These are phyloP conservation scores for Pulveroboletus ravenelii DNA, from an alignment of 768 basidiomycete species.

Conservation along the genomic window DNA sequence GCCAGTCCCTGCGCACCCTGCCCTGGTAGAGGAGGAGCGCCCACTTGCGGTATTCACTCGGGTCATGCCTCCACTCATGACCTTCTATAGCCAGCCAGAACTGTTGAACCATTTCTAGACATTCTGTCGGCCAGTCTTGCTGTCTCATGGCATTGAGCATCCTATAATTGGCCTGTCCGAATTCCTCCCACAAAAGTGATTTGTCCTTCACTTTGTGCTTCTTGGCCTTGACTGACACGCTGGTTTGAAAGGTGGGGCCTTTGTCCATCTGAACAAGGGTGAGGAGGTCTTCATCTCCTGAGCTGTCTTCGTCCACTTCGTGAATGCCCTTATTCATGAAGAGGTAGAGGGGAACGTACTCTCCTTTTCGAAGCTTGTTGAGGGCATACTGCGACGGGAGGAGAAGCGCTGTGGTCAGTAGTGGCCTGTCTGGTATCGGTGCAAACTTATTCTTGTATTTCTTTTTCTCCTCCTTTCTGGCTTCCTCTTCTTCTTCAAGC, in stretches of 20 bases:
- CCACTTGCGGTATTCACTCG: too few species aligned
- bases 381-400: not conserved
- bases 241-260: not conserved
- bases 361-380: not conserved
- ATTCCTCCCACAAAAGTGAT: not conserved
- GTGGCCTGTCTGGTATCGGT: too few species aligned
- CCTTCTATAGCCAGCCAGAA: not conserved
- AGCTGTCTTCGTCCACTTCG: not conserved
- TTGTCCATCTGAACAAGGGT: too few species aligned
- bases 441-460: too few species aligned
- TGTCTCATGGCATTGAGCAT: not conserved
- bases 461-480: too few species aligned
- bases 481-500: too few species aligned
- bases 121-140: not conserved
- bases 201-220: not conserved
- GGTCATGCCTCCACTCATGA: too few species aligned
- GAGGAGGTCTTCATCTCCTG: not conserved
- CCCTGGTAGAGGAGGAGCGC: too few species aligned
- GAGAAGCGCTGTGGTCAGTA: not conserved
- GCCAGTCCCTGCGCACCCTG: too few species aligned
- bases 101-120: rapidly evolving
- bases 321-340: not conserved
- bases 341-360: not conserved
- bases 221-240: not conserved
- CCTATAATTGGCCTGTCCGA: not conserved